Percentiles rank a stretch among this genome's conserved stretches.
Evolutionary conservation across 805 yeast species (phyloP).

Genomic region (Starmerella asiatica): DNA sequence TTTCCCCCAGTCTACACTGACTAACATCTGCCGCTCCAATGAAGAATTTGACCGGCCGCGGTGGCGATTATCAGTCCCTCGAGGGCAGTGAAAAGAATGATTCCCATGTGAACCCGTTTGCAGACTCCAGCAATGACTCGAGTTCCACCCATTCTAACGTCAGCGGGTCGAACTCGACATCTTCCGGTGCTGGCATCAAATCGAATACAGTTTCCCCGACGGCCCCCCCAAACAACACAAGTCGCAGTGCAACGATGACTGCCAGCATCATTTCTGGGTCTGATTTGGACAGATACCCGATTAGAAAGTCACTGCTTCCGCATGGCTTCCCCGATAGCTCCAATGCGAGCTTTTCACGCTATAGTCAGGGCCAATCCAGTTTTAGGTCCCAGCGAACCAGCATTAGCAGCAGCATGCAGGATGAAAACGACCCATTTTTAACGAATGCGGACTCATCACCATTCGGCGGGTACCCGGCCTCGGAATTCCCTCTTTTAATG

Average conservation of each 20-base stretch:
- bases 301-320: conserved; percentile 19
- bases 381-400: conserved; percentile 14
- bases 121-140: conserved; percentile 17
- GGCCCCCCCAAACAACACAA: background rate
- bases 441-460: conserved; percentile 40
- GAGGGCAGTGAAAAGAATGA: conserved; percentile 13
- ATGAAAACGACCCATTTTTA: conserved; percentile 21
- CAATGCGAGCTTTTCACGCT: conserved; percentile 15
- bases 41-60: conserved; percentile 16
- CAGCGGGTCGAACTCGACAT: conserved; percentile 8
- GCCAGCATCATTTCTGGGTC: conserved; percentile 18
- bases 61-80: conserved; percentile 18
- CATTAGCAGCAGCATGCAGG: conserved; percentile 13
- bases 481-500: conserved; percentile 75
- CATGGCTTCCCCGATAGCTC: conserved; percentile 8
- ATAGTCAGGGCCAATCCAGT: conserved; percentile 12
- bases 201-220: conserved; percentile 4
- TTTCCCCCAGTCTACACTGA: too few relatives aligned
- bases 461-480: conserved; percentile 93
- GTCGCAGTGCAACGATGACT: conserved; percentile 4
- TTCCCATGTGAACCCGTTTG: conserved; percentile 22
- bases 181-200: conserved; percentile 7
- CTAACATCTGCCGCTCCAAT: too few relatives aligned
- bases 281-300: conserved; percentile 29
- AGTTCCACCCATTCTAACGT: conserved; percentile 13